These are phyloP conservation scores for Xylariaceae sp. DNA, from an alignment of 2,329 filamentous ascomycete genomes.

Conservation along the genomic window DNA sequence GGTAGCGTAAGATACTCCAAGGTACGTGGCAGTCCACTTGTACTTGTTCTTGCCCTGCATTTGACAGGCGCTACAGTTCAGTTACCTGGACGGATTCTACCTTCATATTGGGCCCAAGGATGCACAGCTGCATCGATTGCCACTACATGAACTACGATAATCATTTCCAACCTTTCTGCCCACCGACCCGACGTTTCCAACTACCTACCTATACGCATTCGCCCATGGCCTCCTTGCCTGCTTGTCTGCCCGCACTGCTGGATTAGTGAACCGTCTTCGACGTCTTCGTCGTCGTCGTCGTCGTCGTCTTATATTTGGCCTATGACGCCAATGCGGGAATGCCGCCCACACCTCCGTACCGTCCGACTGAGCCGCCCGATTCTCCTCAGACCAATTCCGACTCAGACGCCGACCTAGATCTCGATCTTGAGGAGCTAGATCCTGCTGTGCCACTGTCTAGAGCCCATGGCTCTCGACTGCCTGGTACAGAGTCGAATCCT, in stretches of 20 bases:
- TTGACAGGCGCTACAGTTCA: too few species aligned
- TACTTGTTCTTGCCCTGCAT: too few species aligned
- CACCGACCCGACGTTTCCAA: neutral
- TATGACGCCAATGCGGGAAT: conserved; percentile 45
- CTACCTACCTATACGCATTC: too few species aligned
- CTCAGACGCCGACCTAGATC: conserved; percentile 71
- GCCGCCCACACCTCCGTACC: conserved; percentile 50
- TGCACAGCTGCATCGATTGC: too few species aligned
- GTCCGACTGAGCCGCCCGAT: conserved; percentile 57
- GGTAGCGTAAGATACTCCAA: too few species aligned
- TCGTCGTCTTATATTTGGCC: conserved; percentile 17
- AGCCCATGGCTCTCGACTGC: conserved; percentile 32
- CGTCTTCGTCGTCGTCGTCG: conserved; percentile 10
- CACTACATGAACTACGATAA: too few species aligned
- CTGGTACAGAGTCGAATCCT: conserved; percentile 47
- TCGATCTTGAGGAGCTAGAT: conserved; percentile 76
- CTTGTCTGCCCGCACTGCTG: neutral
- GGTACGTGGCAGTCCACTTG: too few species aligned
- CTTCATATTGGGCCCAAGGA: too few species aligned
- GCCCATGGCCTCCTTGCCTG: neutral
- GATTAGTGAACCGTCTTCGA: neutral
- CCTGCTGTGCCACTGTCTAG: conserved; percentile 44
- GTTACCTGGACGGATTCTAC: too few species aligned
- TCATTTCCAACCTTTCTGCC: too few species aligned
- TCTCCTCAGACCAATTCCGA: conserved; percentile 65